Evolutionary conservation across 352 stramenopile genomes (phyloP), one percentile per base, ranked within the genome.

Genomic region (Aphanomyces euteiches): DNA sequence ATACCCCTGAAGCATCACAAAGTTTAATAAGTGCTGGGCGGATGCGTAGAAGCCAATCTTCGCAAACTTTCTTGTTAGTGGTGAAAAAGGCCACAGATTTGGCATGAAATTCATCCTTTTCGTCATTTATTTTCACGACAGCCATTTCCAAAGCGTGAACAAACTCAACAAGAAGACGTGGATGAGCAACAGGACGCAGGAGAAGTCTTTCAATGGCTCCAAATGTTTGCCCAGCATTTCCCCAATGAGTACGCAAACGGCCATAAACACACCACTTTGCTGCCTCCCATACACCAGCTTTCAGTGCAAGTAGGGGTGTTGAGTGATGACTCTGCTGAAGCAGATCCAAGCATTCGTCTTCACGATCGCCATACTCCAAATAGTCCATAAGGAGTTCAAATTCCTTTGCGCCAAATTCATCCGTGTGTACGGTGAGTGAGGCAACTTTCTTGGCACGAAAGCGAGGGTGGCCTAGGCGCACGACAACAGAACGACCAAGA

Each of bases 191-290:
- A 5, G 21, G 56, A 39, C 47, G 45, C 3, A 84, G 75, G 37
- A 93, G 67, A 40, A 93, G 72, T 10, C 73, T 77, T 67, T 95
- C 86, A n/a, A 95, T 79, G 8, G 78, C 81, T 5, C 81, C 79
- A 78, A 95, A 93, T 28, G 77, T 91, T 64, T 90, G 80, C 45
- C 84, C 80, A 45, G 87, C 83, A 3, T 82, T 83, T 41, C 87
- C 87, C 61, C 92, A 85, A 66, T 89, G 81, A 4, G 87, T 92
- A 13, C 87, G 82, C 38, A 95, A 72, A 50, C 87, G 78, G 57
- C 84, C 86, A 13, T 89, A 77, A 19, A 93, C 75, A 47, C 85
- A 89, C 85, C 86, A 95, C 15, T 59, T 73, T 17, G 85, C 83
- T 28, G 82, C 79, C 78, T 88, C 75, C 8, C 73, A 78, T 34